Evolutionary conservation across 106 monocot genomes (phyloP), one percentile per base, ranked within the genome.

Genomic region (Xerophyta viscosa): DNA sequence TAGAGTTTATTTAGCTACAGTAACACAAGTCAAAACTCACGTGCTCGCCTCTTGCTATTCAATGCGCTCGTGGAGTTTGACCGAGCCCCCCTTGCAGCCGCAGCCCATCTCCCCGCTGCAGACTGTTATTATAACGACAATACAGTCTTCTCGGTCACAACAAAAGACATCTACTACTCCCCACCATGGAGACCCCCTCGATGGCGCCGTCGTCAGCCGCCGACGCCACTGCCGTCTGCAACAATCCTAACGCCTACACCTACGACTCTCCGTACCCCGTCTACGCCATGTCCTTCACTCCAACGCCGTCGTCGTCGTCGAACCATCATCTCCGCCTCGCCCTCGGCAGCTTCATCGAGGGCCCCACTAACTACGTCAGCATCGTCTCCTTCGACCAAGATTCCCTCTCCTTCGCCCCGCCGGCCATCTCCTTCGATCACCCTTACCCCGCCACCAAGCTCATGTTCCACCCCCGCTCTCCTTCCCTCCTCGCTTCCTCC

Each of bases 391-490:
- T 88, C 69, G 81, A 88, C 63, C 69, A 77, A 11, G 80, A 80
- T 8, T 12, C 78, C 37, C 53, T 57, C 27, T 6, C 63, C 29
- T 82, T 96, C 62, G 51, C 66, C 45, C 37, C 56, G 45, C 87
- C 88, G 5, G 37, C 75, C 29, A 71, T 96, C 54, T 88, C 76
- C 68, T 96, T 88, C 66, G 84, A 84, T 9, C 94, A 94, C 61
- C 88, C 84, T 3, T 88, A 96, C 72, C 94, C 94, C 0, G 72
- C 94, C 17, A 84, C 88, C 53, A 96, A 96, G 84, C 94, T 88
- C 56, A 58, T 81, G 60, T 96, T n/a, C 70, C 71, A 77, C 30
- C 93, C 88, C 24, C 27, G 50, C 2, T 60, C 71, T 11, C 28
- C 51, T 10, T 37, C 70, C 41, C 77, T 96, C 62, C 74, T 96